These are phyloP conservation scores for Flammula alnicola DNA, from an alignment of 1,284 basidiomycete species.

Conservation along the genomic window DNA sequence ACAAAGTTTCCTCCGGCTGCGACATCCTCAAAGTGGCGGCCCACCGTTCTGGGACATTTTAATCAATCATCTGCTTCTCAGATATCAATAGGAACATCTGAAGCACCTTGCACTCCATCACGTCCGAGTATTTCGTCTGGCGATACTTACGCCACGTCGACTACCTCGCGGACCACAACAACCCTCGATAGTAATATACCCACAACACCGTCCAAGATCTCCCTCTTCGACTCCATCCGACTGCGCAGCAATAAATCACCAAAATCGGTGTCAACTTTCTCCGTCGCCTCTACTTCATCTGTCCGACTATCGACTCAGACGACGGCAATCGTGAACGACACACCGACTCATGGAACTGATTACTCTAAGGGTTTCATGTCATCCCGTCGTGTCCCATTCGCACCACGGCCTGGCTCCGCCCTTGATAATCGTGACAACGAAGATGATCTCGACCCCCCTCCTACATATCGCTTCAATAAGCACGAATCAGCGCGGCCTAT, in stretches of 20 bases:
- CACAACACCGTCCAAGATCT: conserved; percentile 47
- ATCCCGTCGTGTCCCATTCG: conserved; percentile 34
- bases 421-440: conserved; percentile 34
- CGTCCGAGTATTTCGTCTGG: conserved; percentile 72
- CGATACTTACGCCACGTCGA: conserved; percentile 48
- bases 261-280: conserved; percentile 33
- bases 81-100: conserved; percentile 40
- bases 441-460: conserved; percentile 37
- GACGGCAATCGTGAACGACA: conserved; percentile 2
- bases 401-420: conserved; percentile 29
- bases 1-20: conserved; percentile 29
- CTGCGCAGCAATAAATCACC: conserved; percentile 42
- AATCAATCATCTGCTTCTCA: conserved; percentile 45
- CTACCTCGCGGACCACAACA: conserved; percentile 26
- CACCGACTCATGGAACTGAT: conserved; percentile 5
- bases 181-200: conserved; percentile 42
- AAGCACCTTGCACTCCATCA: conserved; percentile 50
- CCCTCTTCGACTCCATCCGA: conserved; percentile 54
- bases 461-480: conserved; percentile 26
- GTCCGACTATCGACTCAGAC: conserved; percentile 28
- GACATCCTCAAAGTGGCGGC: conserved; percentile 53
- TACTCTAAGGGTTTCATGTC: conserved; percentile 12
- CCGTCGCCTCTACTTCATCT: conserved; percentile 32
- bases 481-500: conserved; percentile 35
- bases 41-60: conserved; percentile 66